Percentiles rank a stretch among this genome's conserved stretches.
Evolutionary conservation across 192 early-diverging fungal genomes (phyloP).

Genomic region (Backusella liffmaniae): DNA sequence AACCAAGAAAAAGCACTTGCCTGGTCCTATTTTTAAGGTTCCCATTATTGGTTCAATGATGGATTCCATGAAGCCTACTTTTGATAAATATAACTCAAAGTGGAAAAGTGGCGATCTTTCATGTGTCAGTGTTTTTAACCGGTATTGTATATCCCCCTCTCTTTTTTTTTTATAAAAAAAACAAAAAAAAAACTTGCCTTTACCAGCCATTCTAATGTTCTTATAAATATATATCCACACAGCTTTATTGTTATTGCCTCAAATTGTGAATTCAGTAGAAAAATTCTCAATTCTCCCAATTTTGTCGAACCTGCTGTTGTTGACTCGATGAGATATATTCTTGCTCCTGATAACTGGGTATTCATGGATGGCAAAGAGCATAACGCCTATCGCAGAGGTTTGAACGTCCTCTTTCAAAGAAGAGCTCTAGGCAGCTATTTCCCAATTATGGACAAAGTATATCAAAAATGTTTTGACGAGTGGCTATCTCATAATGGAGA

Average conservation of each 20-base stretch:
- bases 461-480: conserved; percentile 38
- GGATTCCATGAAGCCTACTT: conserved; percentile 43
- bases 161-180: not conserved
- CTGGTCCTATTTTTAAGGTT: conserved; percentile 36
- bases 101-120: conserved; percentile 45
- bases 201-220: not conserved
- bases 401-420: conserved; percentile 38
- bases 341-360: conserved; percentile 40
- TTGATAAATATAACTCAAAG: conserved; percentile 44
- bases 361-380: conserved; percentile 40
- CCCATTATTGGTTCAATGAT: conserved; percentile 42
- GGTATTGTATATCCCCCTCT: conserved; percentile 12
- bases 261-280: conserved; percentile 40
- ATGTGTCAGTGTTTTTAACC: conserved; percentile 42
- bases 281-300: conserved; percentile 40
- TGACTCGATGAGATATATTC: conserved; percentile 40
- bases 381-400: conserved; percentile 35
- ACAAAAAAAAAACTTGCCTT: not conserved
- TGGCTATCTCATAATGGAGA: conserved; percentile 34
- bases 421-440: conserved; percentile 38
- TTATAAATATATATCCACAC: not conserved
- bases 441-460: conserved; percentile 36
- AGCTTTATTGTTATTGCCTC: conserved; percentile 47
- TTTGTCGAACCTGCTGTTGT: conserved; percentile 34
- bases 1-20: conserved; percentile 36